Evolutionary conservation across 495 filamentous ascomycete genomes (phyloP).

Genomic region (Halenospora varia): DNA sequence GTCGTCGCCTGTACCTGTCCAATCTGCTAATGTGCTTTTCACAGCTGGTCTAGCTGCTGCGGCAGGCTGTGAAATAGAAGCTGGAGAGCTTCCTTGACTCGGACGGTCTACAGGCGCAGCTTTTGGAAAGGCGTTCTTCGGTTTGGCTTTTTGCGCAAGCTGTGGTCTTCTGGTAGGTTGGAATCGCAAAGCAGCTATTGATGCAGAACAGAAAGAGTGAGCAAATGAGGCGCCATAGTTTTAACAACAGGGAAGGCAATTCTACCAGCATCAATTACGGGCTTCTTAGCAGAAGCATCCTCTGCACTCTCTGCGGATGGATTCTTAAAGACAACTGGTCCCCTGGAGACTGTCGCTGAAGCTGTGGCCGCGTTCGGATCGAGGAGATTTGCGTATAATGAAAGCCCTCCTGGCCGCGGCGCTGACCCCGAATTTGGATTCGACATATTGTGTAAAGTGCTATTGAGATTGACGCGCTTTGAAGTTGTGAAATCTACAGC

Average conservation of each 20-base stretch:
- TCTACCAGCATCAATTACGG: slow-evolving; percentile 70
- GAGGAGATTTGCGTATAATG: slow-evolving; percentile 55
- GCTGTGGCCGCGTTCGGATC: slow-evolving; percentile 33
- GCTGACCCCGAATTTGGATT: slow-evolving; percentile 13
- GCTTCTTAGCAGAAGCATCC: slow-evolving; percentile 59
- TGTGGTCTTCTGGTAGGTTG: slow-evolving; percentile 83
- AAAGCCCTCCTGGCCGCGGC: slow-evolving; percentile 36
- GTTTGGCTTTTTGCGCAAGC: slow-evolving; percentile 64
- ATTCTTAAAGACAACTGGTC: slow-evolving; percentile 72
- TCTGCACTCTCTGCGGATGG: slow-evolving; percentile 49
- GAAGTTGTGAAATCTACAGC: slow-evolving; percentile 6
- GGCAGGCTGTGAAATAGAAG: slow-evolving; percentile 25
- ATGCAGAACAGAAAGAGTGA: slow-evolving; percentile 37
- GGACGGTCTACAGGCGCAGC: slow-evolving; percentile 33
- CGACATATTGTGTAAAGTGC: slow-evolving; percentile 10
- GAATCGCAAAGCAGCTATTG: slow-evolving; percentile 72
- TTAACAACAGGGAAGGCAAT: slow-evolving; percentile 29
- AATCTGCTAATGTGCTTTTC: slow-evolving; percentile 78
- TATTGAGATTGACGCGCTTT: background rate
- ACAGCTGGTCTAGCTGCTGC: slow-evolving; percentile 33
- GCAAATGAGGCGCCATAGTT: slow-evolving; percentile 30
- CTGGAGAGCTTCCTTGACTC: slow-evolving; percentile 12
- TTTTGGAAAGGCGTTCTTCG: slow-evolving; percentile 42
- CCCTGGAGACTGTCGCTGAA: slow-evolving; percentile 66
- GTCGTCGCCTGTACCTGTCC: slow-evolving; percentile 66